A percentile compares a stretch with the other conserved stretches of the same genome.
Conservation (phyloP, 306 rosid species). For the Chamaecrista fasciculata region DNA sequence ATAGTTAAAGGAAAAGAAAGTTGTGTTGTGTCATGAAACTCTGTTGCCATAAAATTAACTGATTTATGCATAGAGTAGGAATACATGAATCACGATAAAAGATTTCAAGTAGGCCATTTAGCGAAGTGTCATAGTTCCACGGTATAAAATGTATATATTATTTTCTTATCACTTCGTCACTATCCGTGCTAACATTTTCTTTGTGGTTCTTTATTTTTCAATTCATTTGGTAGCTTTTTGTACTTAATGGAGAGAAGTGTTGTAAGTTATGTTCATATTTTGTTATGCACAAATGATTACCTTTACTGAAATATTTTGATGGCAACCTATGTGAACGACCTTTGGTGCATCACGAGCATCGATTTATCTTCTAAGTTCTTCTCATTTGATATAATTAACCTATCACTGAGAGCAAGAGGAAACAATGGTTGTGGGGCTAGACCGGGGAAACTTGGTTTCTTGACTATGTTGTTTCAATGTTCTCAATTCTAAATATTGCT, state of each 20-base stretch:
- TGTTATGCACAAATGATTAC: background rate
- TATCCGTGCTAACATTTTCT: background rate
- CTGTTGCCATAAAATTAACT: background rate
- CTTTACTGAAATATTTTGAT: background rate
- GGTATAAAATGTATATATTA: background rate
- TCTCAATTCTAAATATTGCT: background rate
- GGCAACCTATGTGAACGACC: background rate
- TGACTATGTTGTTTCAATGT: background rate
- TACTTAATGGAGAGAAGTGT: background rate
- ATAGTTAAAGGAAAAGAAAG: background rate
- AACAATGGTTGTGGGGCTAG: background rate
- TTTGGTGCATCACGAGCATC: background rate
- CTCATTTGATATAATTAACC: background rate
- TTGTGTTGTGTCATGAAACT: background rate
- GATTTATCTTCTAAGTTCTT: background rate
- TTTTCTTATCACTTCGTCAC: background rate
- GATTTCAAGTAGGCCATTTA: background rate
- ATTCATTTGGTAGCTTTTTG: background rate
- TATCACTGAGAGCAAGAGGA: background rate
- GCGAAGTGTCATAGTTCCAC: background rate
- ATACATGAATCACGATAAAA: background rate
- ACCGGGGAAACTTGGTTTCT: background rate
- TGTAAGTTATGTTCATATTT: background rate
- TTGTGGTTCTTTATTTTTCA: background rate
- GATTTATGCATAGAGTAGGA: background rate